Evolutionary conservation across 768 basidiomycete species (phyloP), one percentile per base, ranked within the genome.

Genomic region (Amanita pallidorosea): DNA sequence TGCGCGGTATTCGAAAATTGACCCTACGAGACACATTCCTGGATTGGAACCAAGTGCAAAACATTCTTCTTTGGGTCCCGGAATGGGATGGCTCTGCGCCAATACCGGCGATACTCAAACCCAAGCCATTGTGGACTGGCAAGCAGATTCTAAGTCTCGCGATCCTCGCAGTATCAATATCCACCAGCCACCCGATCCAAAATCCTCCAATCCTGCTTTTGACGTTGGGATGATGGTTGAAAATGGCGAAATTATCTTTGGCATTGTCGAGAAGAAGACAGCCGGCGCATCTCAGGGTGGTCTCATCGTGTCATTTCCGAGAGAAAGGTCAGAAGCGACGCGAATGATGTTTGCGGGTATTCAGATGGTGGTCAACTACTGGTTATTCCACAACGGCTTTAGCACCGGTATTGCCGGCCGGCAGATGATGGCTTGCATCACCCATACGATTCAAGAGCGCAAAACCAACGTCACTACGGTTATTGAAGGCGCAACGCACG

Each of bases 301-400:
- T 68, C 75, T 99, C 8, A 79, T 98, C 36, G 98, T 60, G 86
- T 97, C 58, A 89, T 93, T 98, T 96, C 75, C 88, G 95, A 46
- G 95, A 99, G 68, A 92, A 95, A 64, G 96, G 96, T 0, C 91
- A 2, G 91, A 95, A 60, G 84, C 86, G n/a, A 91, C 91, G 6
- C 76, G 88, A 25, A 79, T 82, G 54, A 81, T 97, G 36, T 97
- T 98, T 70, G 90, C 88, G 8, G 94, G 93, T 17, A 72, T 95
- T 2, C 96, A 99, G 62, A 87, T 80, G 74, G 83, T 98, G 51
- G 92, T 98, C 69, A 97, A 99, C 67, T 98, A 81, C 65, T 99
- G 95, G 95, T 76, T 98, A 7, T 90, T 98, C 73, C 96, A 99
- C 68, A 93, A 94, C 55, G 95, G 96, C 35, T 99, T 98, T 76